A percentile compares a stretch with the other conserved stretches of the same genome.
These are phyloP conservation scores for Ceriops zippeliana DNA, from an alignment of 345 rosid species.

Conservation along the genomic window DNA sequence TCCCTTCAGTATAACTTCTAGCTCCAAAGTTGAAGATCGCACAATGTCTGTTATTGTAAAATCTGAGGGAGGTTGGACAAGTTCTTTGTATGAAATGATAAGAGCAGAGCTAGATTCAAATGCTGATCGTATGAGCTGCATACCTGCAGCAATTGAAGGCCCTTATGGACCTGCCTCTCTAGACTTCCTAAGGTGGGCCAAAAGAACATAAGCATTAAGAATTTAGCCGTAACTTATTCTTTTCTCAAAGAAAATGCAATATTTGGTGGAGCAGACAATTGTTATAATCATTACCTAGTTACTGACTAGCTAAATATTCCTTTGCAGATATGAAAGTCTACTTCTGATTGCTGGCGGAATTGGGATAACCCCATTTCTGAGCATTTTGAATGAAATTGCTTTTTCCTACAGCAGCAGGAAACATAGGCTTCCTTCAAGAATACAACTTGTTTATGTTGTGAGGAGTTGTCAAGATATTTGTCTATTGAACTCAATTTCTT, in stretches of 20 bases:
- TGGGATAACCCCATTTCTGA: slow-evolving; percentile 77
- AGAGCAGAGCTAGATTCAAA: slow-evolving; percentile 34
- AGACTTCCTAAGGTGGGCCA: slow-evolving; percentile 55
- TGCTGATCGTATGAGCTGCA: slow-evolving; percentile 32
- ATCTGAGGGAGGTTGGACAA: slow-evolving; percentile 68
- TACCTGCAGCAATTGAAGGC: slow-evolving; percentile 63
- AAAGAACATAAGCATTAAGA: not conserved
- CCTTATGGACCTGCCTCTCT: slow-evolving; percentile 76
- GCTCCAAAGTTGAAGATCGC: slow-evolving; percentile 47
- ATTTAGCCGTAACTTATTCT: not conserved
- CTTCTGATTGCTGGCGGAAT: slow-evolving; percentile 78
- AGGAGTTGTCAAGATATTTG: slow-evolving; percentile 55
- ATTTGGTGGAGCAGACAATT: not conserved
- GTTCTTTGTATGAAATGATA: slow-evolving; percentile 47
- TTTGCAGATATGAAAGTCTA: slow-evolving; percentile 65
- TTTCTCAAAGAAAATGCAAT: not conserved
- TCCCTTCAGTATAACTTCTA: slow-evolving; percentile 72
- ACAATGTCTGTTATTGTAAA: slow-evolving; percentile 58
- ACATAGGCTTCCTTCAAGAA: slow-evolving; percentile 35
- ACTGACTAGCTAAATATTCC: not conserved
- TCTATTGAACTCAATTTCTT: slow-evolving; percentile 52
- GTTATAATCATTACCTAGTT: not conserved
- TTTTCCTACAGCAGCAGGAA: slow-evolving; percentile 31
- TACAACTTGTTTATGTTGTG: slow-evolving; percentile 55
- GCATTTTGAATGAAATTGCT: slow-evolving; percentile 66